Base-by-base conservation (phyloP, 345 rosid species). In the Aquilaria yunnanensis region DNA sequence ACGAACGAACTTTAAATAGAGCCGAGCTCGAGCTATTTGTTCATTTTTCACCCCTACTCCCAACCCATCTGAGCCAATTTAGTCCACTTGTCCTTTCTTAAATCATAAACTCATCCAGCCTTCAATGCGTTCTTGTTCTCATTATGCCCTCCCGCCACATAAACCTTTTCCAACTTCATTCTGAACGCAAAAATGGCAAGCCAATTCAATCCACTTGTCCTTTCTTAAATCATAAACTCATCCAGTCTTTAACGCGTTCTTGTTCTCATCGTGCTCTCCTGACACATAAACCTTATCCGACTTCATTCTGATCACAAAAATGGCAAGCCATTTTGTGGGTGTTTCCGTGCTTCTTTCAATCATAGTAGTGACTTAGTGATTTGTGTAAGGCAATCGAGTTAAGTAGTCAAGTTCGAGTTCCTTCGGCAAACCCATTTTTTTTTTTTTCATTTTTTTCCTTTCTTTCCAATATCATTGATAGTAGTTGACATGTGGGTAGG, bases 201-300 rank as follows among this genome's bases (percentile, higher is more conserved):
- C 2, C 77, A 80, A 2, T 53, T 56, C 3, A 60, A 37, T 65
- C 94, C 94, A 87, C 54, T 16, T 59, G 60, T 74, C 66, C 10
- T 73, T 33, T 48, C 64, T 41, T 65, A 87, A 78, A 5, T 87
- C 86, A 63, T 82, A 84, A 7, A 80, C 67, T 54, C 73, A 80
- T 16, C 84, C 85, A 32, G 70, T 76, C 30, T 66, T 70, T 54
- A 82, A 70, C n/a, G 85, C 85, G 34, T 76, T 75, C 63, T 81
- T 78, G 37, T n/a, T 72, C 37, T 81, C 86, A 60, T 87, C 83
- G 88, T 90, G 84, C 32, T 84, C 90, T 10, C 90, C 93, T 78
- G 82, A 62, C 32, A 82, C 62, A 16, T 78, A 73, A 1, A 87
- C 76, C 78, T 77, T 75, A 50, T 86, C 86, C 41, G 32, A 63